phyloP scores from a whole-genome alignment of 2,329 filamentous ascomycete genomes.

The Calonectria ilicicola region DNA sequence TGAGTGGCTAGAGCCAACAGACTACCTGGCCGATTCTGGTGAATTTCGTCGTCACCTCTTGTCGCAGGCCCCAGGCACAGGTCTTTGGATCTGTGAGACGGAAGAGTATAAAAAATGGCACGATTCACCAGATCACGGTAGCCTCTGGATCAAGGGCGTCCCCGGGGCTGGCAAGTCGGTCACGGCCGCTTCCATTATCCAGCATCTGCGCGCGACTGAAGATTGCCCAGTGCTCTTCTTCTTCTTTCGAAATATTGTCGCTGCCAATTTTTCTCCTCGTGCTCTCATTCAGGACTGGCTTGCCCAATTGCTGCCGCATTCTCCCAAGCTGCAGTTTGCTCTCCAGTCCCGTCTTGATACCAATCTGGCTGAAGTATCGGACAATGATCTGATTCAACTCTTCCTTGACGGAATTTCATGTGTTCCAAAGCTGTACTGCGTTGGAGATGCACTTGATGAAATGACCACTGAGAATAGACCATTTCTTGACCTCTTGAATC shows the following conservation, averaged over 20 bases:
- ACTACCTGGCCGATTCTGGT: slow-evolving; percentile 41
- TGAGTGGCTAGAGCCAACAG: slow-evolving; percentile 44
- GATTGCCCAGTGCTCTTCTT: slow-evolving; percentile 36
- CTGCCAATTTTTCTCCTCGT: slow-evolving; percentile 35
- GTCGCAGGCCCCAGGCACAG: slow-evolving; percentile 41
- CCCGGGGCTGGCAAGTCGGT: slow-evolving; percentile 43
- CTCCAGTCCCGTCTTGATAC: slow-evolving; percentile 28
- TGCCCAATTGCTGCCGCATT: slow-evolving; percentile 34
- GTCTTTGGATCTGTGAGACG: slow-evolving; percentile 41
- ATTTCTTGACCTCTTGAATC: slow-evolving; percentile 35
- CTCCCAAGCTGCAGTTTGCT: slow-evolving; percentile 33
- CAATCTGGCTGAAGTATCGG: slow-evolving; percentile 30
- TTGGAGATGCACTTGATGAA: slow-evolving; percentile 39
- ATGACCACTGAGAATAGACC: slow-evolving; percentile 33
- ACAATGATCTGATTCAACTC: slow-evolving; percentile 35
- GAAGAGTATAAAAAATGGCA: slow-evolving; percentile 38
- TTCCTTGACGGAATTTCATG: slow-evolving; percentile 30
- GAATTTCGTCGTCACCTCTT: slow-evolving; percentile 41
- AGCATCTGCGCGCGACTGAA: slow-evolving; percentile 33
- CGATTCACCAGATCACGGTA: slow-evolving; percentile 36
- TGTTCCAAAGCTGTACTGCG: slow-evolving; percentile 35
- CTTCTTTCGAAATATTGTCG: slow-evolving; percentile 40
- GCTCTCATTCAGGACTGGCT: slow-evolving; percentile 40
- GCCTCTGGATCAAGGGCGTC: slow-evolving; percentile 43
- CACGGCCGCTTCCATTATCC: slow-evolving; percentile 36